Evolutionary conservation across 257 asterid species (phyloP).

Genomic region (Haberlea rhodopensis): DNA sequence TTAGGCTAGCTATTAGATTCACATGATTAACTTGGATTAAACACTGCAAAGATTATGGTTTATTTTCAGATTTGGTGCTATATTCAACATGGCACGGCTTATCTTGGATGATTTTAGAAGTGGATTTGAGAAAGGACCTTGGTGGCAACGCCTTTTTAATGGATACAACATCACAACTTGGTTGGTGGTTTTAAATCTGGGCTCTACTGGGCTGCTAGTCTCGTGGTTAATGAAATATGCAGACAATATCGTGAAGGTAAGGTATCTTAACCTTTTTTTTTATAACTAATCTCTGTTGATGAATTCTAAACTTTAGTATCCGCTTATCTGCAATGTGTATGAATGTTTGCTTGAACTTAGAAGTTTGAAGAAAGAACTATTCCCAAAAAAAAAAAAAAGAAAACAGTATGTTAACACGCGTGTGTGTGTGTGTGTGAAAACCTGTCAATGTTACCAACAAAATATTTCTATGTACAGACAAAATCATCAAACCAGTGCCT

Average conservation of each 20-base stretch:
- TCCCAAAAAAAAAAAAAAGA: too few relatives aligned
- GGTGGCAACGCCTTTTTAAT: slow-evolving; percentile 86
- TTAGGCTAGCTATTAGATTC: neutral
- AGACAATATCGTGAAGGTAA: slow-evolving; percentile 96
- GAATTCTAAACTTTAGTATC: neutral
- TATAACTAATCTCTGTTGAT: neutral
- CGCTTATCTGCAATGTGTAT: neutral
- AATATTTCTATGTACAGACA: neutral
- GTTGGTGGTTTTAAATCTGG: slow-evolving; percentile 94
- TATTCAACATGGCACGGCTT: slow-evolving; percentile 87
- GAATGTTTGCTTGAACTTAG: neutral
- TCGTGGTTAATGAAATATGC: slow-evolving; percentile 99
- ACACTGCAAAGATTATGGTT: slow-evolving; percentile 14
- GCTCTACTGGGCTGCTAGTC: slow-evolving; percentile 89
- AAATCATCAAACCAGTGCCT: neutral
- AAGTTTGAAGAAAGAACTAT: neutral
- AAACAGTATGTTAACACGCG: neutral
- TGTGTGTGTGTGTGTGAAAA: neutral
- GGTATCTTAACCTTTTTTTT: slow-evolving; percentile 37
- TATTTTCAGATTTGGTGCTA: slow-evolving; percentile 77
- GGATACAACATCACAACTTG: slow-evolving; percentile 85
- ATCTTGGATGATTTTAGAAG: slow-evolving; percentile 79
- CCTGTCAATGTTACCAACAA: neutral
- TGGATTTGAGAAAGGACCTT: slow-evolving; percentile 89
- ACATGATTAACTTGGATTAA: slow-evolving; percentile 11